Percentiles rank a stretch among this genome's conserved stretches.
Conservation (phyloP, 768 basidiomycete species). For the Tylopilus balloui region DNA sequence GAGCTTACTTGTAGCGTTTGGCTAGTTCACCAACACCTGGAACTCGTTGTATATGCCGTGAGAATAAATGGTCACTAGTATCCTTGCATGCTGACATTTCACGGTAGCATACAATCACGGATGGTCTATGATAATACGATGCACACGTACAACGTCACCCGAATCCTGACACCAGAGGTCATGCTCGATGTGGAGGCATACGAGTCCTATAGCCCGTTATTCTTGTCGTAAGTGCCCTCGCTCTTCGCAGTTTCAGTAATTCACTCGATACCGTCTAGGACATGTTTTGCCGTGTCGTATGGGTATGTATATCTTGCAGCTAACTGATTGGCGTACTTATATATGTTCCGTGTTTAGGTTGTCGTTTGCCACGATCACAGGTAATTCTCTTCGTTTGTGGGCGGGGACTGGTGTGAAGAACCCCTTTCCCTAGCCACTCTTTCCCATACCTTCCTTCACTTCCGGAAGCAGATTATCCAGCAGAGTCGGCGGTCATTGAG, state of each 20-base stretch:
- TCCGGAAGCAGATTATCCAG: constrained; percentile 73
- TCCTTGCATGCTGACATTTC: neutral
- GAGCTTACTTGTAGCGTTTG: neutral
- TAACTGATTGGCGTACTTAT: neutral
- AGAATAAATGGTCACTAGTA: constrained; percentile 17
- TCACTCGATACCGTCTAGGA: constrained; percentile 9
- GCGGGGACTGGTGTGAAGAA: neutral
- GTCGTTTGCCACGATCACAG: constrained; percentile 79
- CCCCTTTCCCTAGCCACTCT: constrained; percentile 19
- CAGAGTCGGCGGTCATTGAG: constrained; percentile 64
- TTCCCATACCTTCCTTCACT: constrained; percentile 48
- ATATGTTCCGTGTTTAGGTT: constrained; percentile 56
- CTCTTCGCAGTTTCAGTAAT: neutral
- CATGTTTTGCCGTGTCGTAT: constrained; percentile 30
- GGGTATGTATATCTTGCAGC: constrained; percentile 12
- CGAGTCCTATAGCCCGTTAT: constrained; percentile 54
- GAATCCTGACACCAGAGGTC: constrained; percentile 48
- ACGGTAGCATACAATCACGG: constrained; percentile 51
- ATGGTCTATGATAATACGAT: constrained; percentile 60
- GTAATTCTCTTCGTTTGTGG: constrained; percentile 23
- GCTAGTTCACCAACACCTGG: constrained; percentile 61
- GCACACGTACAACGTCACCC: constrained; percentile 50
- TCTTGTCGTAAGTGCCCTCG: constrained; percentile 39
- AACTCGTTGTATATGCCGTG: constrained; percentile 54
- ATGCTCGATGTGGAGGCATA: constrained; percentile 55